Percentiles rank a stretch among this genome's conserved stretches.
Evolutionary conservation across 306 rosid species (phyloP).

Genomic region (Vicia faba): DNA sequence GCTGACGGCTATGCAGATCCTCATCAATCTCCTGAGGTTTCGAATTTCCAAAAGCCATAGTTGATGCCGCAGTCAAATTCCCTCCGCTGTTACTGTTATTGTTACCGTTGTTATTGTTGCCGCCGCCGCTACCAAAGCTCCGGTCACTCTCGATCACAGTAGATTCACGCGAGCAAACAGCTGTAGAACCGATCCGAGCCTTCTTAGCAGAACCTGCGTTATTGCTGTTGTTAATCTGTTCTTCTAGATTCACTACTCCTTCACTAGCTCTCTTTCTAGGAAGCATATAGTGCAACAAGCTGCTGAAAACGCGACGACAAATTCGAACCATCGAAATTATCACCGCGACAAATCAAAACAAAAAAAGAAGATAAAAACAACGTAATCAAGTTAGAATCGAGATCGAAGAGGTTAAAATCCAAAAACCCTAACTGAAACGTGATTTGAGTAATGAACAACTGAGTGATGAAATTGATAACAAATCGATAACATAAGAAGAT

Average conservation of each 20-base stretch:
- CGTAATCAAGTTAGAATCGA: not conserved
- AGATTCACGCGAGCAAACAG: slow-evolving; percentile 48
- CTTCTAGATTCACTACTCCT: slow-evolving; percentile 80
- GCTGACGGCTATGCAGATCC: slow-evolving; percentile 99
- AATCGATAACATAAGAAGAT: not conserved
- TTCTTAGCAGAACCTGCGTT: slow-evolving; percentile 51
- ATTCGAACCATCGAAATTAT: slow-evolving; percentile 47
- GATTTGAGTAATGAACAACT: slow-evolving; percentile 38
- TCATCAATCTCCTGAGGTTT: slow-evolving; percentile 77
- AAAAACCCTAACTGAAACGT: slow-evolving; percentile 50
- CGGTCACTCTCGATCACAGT: slow-evolving; percentile 45
- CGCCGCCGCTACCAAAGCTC: slow-evolving; percentile 20
- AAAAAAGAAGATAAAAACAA: slow-evolving; percentile 1
- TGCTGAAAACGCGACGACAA: slow-evolving; percentile 56
- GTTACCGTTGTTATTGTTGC: slow-evolving; percentile 20
- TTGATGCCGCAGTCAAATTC: slow-evolving; percentile 40
- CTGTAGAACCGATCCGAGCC: slow-evolving; percentile 54
- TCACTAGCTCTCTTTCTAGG: slow-evolving; percentile 90
- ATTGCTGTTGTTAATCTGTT: slow-evolving; percentile 41
- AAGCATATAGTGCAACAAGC: slow-evolving; percentile 96
- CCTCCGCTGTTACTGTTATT: slow-evolving; percentile 36
- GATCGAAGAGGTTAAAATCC: slow-evolving; percentile 21
- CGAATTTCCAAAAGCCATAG: slow-evolving; percentile 66
- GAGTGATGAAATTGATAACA: slow-evolving; percentile 16
- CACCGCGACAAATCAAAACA: slow-evolving; percentile 12